Percentiles rank a stretch among this genome's conserved stretches.
phyloP scores from a whole-genome alignment of 169 alveolate species.

The Toxoplasma gondii region DNA sequence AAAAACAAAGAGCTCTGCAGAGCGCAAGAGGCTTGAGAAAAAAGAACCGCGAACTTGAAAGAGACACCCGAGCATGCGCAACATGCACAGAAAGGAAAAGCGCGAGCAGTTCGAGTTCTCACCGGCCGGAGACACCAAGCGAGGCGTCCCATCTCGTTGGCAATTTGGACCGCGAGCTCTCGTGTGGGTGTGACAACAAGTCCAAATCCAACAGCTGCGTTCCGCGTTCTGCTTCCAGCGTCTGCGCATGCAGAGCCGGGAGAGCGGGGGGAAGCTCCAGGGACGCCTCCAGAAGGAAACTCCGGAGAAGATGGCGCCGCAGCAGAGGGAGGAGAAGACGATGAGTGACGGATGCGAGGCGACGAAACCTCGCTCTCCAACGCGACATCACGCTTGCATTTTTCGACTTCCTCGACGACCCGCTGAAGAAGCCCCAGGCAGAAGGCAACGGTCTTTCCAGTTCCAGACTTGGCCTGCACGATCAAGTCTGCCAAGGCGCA shows the following conservation, averaged over 20 bases:
- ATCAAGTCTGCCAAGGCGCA: conserved; percentile 45
- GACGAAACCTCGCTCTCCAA: neutral
- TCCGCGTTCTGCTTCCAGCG: neutral
- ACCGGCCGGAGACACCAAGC: neutral
- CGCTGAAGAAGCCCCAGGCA: conserved; percentile 53
- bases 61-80: too few species aligned
- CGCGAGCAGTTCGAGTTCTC: neutral
- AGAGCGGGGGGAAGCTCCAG: neutral
- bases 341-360: neutral
- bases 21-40: too few species aligned
- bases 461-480: conserved; percentile 77
- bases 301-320: neutral
- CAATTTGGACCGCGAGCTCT: neutral
- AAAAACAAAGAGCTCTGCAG: too few species aligned
- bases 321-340: neutral
- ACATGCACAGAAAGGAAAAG: neutral
- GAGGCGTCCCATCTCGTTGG: neutral
- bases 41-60: too few species aligned
- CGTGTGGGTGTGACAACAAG: neutral
- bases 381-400: neutral
- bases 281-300: neutral
- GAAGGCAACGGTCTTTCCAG: conserved; percentile 76
- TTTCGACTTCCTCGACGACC: neutral
- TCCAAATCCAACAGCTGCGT: neutral
- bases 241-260: neutral